Base-by-base conservation (phyloP, 2,329 filamentous ascomycete genomes). In the Fusarium sp. region DNA sequence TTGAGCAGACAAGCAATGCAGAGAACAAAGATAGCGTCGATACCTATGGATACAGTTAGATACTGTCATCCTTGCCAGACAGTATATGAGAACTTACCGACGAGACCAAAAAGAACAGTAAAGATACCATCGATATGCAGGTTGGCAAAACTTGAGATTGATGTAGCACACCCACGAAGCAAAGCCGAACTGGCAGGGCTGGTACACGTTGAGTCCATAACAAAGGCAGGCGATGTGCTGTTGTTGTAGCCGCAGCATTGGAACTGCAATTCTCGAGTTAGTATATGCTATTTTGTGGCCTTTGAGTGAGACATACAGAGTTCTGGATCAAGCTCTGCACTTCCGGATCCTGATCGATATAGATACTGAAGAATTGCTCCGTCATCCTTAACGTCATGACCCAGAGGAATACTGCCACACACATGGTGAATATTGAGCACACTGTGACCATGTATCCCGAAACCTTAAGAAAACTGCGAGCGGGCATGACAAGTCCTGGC, bases 221-320 rank as follows among this genome's bases (percentile, higher is more conserved):
- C 83, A 77, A 94, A 95, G 52, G 89, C 88, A 12, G 91, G 91
- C 13, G 87, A 85, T 6, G 89, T 91, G 77, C 86, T 88, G 80
- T 94, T 93, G 72, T 87, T 81, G 81, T 92, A 96, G 65, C 92
- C 92, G 73, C 92, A 96, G 86, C 92, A 96, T 72, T 88, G 77
- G 77, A 95, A 94, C 89, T 93, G 74, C 3, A 46, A 15, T 5
- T 23, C 36, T 12, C 9, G 15, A 15, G 36, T 61, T 44, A 52
- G 40, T 37, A 15, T 13, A 8, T 33, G 13, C 50, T 26, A 9
- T 38, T 7, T 12, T 9, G 11, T 26, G 10, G 4, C 18, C 6
- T 28, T 18, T 6, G 10, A 10, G 30, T 40, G n/a, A 28, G 30
- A 68, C 86, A 54, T 81, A 93, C 91, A 75, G 86, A 83, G 72